Evolutionary conservation across 345 rosid species (phyloP), one percentile per base, ranked within the genome.

Genomic region (Syzygium aqueum): DNA sequence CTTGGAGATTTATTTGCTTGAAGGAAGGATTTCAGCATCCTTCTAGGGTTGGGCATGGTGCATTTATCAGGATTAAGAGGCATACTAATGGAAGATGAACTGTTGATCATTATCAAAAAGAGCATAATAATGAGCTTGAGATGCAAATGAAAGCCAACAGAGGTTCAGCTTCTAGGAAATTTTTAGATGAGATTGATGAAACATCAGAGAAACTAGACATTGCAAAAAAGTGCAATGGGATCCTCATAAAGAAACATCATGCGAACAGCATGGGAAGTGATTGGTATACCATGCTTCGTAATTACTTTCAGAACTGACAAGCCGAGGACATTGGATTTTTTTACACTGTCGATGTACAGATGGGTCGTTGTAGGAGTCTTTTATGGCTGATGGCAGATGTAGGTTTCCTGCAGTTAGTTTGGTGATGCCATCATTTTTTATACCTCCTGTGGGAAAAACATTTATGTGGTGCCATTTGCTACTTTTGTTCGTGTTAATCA

Each of bases 11-110:
- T 90, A 98, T 96, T 73, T 97, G 98, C 91, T 97, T 96, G 2
- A 96, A 94, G 90, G 99, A 97, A 93, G 98, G 98, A 84, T 95
- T 95, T 92, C 98, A 95, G 89, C 99, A 97, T 88, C 99, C 99
- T 57, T 94, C 98, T 12, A 93, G 98, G 87, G 91, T 96, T 77
- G 98, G 98, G 11, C 95, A 97, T 85, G 98, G 98, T 43, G 97
- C 98, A 89, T 94, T 92, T 92, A 96, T 96, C 97, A 93, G 97
- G 91, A 95, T 97, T 85, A 97, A 97, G 92, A 94, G 93, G 85
- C 96, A 94, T 10, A 13, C 2, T 50, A 50, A 50, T 8, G 51
- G 51, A 50, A 8, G 11, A 43, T 43, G 46, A 1, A 43, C 1
- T 43, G 51, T 50, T 50, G 51, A 50, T 50, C 11, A 0, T 50